phyloP scores from a whole-genome alignment of 352 stramenopile species.

The Globisporangium parvum region DNA sequence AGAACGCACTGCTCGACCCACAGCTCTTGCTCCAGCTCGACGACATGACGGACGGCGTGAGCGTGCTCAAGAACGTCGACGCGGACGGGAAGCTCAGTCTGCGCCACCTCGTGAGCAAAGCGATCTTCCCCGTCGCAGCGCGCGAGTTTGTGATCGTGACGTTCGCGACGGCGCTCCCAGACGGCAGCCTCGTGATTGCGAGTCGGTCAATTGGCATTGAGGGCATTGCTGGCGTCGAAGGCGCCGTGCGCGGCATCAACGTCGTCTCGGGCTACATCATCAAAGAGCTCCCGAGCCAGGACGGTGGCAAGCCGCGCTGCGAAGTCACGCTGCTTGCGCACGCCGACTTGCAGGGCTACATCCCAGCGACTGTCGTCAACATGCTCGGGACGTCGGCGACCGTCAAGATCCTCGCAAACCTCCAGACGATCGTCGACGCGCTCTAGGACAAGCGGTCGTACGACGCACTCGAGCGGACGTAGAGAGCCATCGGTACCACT shows the following conservation, averaged over 20 bases:
- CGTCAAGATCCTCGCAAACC: constrained; percentile 69
- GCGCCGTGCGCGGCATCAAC: constrained; percentile 60
- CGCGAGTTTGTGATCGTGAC: constrained; percentile 76
- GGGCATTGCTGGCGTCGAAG: constrained; percentile 38
- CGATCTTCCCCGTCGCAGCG: constrained; percentile 65
- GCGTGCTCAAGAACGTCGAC: constrained; percentile 45
- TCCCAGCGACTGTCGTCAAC: constrained; percentile 75
- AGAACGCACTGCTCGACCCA: constrained; percentile 53
- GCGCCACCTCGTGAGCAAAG: constrained; percentile 74
- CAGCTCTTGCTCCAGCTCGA: constrained; percentile 65
- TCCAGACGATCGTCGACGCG: constrained; percentile 37
- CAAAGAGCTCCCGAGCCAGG: constrained; percentile 38
- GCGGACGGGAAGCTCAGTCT: constrained; percentile 53
- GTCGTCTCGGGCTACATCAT: constrained; percentile 79
- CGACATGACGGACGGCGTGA: constrained; percentile 70
- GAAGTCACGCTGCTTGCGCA: constrained; percentile 73
- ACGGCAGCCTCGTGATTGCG: constrained; percentile 55
- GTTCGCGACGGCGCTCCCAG: constrained; percentile 37
- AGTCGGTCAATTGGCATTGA: constrained; percentile 54
- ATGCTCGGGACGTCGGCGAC: constrained; percentile 82
- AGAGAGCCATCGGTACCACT: too few relatives aligned
- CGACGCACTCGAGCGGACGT: neutral
- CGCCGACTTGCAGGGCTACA: constrained; percentile 72
- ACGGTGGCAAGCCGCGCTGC: constrained; percentile 42
- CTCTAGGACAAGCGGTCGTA: neutral